These are phyloP conservation scores for Crepidotus variabilis DNA, from an alignment of 768 basidiomycete species.

Conservation along the genomic window DNA sequence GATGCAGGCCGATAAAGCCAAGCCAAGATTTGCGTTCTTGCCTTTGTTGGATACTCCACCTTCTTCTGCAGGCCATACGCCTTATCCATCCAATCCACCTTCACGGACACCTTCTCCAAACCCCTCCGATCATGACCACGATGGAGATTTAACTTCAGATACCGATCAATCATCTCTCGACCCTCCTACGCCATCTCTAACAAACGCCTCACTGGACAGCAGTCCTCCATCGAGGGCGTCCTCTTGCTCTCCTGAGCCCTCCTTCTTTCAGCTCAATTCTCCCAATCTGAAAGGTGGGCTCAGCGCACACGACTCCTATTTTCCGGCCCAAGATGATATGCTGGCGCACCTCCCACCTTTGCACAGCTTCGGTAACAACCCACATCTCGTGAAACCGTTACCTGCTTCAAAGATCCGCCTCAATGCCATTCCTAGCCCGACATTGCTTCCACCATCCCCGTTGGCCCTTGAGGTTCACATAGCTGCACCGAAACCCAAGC, in stretches of 20 bases:
- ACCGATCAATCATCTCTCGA: conserved; percentile 25
- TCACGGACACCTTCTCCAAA: conserved; percentile 18
- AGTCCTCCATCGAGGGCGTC: conserved; percentile 32
- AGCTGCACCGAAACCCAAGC: background rate
- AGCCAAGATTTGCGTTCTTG: conserved; percentile 30
- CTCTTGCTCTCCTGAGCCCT: conserved; percentile 27
- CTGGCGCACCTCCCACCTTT: conserved; percentile 16
- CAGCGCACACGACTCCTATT: background rate
- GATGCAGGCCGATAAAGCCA: conserved; percentile 17
- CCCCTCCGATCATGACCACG: background rate
- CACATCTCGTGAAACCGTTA: conserved; percentile 15
- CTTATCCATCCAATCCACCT: conserved; percentile 11
- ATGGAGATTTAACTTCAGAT: conserved; percentile 17
- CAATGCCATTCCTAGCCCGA: background rate
- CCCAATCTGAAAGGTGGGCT: background rate
- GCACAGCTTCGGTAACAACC: conserved; percentile 8
- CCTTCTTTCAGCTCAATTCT: conserved; percentile 25
- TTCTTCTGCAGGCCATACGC: conserved; percentile 14
- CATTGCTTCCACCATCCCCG: background rate
- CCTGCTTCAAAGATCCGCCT: background rate
- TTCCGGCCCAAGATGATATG: conserved; percentile 10
- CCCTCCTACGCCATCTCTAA: conserved; percentile 32
- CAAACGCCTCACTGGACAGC: conserved; percentile 33
- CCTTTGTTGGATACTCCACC: conserved; percentile 33
- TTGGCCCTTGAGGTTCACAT: background rate